phyloP scores from a whole-genome alignment of 148 eudicot species.

The Rheum nobile region DNA sequence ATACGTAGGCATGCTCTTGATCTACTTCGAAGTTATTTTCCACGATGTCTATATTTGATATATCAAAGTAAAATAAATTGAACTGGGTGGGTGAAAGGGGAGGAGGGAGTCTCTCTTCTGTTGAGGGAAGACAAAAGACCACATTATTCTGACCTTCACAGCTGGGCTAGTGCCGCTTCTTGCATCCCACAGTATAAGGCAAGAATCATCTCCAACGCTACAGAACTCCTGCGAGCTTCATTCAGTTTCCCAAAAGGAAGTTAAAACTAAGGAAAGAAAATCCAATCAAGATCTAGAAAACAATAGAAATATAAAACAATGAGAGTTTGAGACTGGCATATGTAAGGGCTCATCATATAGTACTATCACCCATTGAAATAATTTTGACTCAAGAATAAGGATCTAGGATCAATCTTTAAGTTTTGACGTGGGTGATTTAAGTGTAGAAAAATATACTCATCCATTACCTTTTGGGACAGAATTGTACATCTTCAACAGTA shows the following conservation, averaged over 20 bases:
- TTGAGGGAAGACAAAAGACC: too few relatives aligned
- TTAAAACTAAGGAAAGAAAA: constrained; percentile 8
- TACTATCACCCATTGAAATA: background rate
- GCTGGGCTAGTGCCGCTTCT: constrained; percentile 59
- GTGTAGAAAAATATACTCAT: constrained; percentile 4
- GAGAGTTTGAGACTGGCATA: background rate
- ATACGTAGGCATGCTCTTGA: background rate
- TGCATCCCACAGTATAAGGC: constrained; percentile 95
- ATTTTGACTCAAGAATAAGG: background rate
- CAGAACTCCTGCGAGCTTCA: constrained; percentile 96
- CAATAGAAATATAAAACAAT: background rate
- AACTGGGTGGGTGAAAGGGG: background rate
- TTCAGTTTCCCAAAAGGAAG: background rate
- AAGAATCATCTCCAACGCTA: constrained; percentile 98
- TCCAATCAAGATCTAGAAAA: background rate
- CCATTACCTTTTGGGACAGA: constrained; percentile 81
- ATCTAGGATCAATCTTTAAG: background rate
- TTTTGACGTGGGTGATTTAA: background rate
- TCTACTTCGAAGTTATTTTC: background rate
- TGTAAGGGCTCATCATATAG: background rate
- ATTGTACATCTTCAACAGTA: constrained; percentile 97
- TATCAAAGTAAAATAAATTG: background rate
- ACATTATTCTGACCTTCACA: constrained; percentile 41
- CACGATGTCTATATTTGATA: background rate
- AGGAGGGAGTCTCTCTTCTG: too few relatives aligned